These are phyloP conservation scores for Mrakia blollopis DNA, from an alignment of 768 basidiomycete species.

Conservation along the genomic window DNA sequence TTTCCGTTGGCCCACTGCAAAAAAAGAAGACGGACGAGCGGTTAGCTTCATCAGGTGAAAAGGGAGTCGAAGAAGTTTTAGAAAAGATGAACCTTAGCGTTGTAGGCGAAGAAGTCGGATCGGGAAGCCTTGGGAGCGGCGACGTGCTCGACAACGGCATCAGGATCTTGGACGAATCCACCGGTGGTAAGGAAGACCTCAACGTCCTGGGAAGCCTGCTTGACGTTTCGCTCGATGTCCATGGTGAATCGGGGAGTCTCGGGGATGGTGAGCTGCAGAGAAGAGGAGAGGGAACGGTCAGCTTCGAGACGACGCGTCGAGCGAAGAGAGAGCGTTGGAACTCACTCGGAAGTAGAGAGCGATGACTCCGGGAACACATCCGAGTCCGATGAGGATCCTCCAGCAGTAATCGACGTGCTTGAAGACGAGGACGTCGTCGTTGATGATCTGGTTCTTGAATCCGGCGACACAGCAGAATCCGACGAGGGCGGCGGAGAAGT, in stretches of 20 bases:
- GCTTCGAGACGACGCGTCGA: not conserved
- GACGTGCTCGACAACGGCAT: conserved; percentile 57
- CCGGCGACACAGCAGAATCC: conserved; percentile 60
- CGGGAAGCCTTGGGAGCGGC: conserved; percentile 64
- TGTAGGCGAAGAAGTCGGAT: conserved; percentile 61
- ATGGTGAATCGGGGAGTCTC: conserved; percentile 87
- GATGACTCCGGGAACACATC: conserved; percentile 70
- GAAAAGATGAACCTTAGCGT: conserved; percentile 50
- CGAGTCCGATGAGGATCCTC: conserved; percentile 83
- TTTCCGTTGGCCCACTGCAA: conserved; percentile 65
- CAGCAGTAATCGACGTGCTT: conserved; percentile 56
- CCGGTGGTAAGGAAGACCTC: conserved; percentile 59
- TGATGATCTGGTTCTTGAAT: conserved; percentile 60
- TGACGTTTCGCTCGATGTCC: conserved; percentile 81
- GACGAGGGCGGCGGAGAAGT: conserved; percentile 67
- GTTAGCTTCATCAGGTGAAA: too few relatives aligned
- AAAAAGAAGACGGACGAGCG: too few relatives aligned
- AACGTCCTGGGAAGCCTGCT: conserved; percentile 69
- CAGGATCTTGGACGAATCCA: conserved; percentile 51
- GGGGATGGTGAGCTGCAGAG: conserved; percentile 67
- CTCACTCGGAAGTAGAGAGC: conserved; percentile 90
- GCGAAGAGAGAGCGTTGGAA: conserved; percentile 8
- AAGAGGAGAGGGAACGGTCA: conserved; percentile 54
- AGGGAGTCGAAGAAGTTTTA: too few relatives aligned
- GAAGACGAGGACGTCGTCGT: conserved; percentile 44